Percentiles rank a stretch among this genome's conserved stretches.
Conservation (phyloP, 768 basidiomycete species). For the Trametes punicea region DNA sequence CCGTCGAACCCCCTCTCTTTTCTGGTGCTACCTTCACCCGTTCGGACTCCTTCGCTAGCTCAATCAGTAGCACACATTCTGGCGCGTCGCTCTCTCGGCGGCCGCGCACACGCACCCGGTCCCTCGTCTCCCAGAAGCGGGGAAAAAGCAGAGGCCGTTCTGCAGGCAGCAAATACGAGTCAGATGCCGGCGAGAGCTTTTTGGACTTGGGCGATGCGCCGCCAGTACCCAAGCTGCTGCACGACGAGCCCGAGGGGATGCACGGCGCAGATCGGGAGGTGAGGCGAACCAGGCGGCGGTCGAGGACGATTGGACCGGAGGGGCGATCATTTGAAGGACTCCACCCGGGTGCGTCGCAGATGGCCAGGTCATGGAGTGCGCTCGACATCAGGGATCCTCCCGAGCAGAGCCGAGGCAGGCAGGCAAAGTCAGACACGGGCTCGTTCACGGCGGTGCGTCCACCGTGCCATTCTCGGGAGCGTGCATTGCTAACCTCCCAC, state of each 20-base stretch:
- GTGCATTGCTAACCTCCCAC: neutral
- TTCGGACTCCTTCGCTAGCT: conserved; percentile 31
- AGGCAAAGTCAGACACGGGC: conserved; percentile 26
- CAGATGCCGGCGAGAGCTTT: conserved; percentile 17
- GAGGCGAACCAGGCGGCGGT: conserved; percentile 12
- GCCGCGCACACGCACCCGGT: conserved; percentile 31
- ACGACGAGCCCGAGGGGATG: conserved; percentile 21
- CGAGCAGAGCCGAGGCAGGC: conserved; percentile 16
- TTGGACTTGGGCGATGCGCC: conserved; percentile 20
- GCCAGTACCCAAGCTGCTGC: conserved; percentile 18
- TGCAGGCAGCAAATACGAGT: conserved; percentile 13
- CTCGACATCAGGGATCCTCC: conserved; percentile 15
- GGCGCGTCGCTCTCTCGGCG: conserved; percentile 29
- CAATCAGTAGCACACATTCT: conserved; percentile 20
- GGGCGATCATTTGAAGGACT: neutral
- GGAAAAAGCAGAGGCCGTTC: conserved; percentile 26
- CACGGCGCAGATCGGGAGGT: conserved; percentile 3
- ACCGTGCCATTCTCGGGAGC: neutral
- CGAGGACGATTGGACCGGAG: conserved; percentile 12
- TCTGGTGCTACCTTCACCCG: conserved; percentile 24
- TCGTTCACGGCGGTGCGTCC: conserved; percentile 25
- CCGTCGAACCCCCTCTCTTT: conserved; percentile 17
- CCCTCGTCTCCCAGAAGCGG: conserved; percentile 22
- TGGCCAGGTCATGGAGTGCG: conserved; percentile 15
- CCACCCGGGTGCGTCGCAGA: conserved; percentile 1